Evolutionary conservation across 257 asterid genomes (phyloP), one percentile per base, ranked within the genome.

Genomic region (Solanum chilense): DNA sequence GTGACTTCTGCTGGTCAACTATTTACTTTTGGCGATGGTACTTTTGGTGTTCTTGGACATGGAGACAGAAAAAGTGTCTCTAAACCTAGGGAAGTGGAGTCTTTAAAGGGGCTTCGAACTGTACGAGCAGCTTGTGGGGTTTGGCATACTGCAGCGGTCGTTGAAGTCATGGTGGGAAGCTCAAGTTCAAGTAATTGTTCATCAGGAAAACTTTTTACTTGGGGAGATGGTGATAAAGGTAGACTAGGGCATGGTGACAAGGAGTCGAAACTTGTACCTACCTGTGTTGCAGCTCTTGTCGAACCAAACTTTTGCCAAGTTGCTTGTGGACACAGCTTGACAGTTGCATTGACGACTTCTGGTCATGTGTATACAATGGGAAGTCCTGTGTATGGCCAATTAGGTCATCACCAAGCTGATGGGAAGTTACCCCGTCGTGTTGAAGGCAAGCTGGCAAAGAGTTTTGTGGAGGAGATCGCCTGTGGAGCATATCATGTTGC

Each of bases 71-170:
- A 76, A 92, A 93, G 94, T 89, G 93, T 92, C 89, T 90, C 91
- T 71, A 90, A 87, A 87, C 99, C 98, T 58, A 92, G 96, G 90
- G 99, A 96, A 93, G 98, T 96, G 86, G 98, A 94, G 89, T 94
- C 98, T 73, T 93, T 96, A 60, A 96, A 95, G 94, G 99, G 99
- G 66, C 94, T 95, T 62, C 96, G 98, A 35, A 95, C 98, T 35
- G 98, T 96, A 87, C 92, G 97, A 87, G 98, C 96, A 45, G 92
- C 99, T 23, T 96, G 99, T 64, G 99, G 99, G 85, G 98, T 93
- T 88, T 96, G 99, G 99, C 99, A 96, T 89, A 94, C 98, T 88
- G 99, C 99, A 90, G 99, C 99, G 15, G 98, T 96, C 90, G 98
- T 96, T 73, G 99, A 95, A 91, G 98, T 95, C 77, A 93, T 94